phyloP scores from a whole-genome alignment of 2,329 filamentous ascomycete species.

The Colletotrichum brevisporum region DNA sequence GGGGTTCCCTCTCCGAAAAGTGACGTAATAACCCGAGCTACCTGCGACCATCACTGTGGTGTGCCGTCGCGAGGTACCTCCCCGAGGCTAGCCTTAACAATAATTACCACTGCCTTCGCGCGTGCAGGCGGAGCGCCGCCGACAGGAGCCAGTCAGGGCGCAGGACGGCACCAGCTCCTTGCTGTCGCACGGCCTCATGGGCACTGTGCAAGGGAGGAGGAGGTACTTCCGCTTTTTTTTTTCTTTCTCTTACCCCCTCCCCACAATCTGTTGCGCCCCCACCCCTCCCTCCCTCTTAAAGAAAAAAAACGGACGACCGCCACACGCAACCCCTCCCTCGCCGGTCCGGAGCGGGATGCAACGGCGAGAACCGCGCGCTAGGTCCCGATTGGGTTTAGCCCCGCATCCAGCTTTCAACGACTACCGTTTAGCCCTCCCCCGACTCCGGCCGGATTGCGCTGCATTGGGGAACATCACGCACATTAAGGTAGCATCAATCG shows the following conservation, averaged over 20 bases:
- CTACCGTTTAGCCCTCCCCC: slow-evolving; percentile 25
- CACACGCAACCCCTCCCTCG: slow-evolving; percentile 9
- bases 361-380: slow-evolving; percentile 42
- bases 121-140: neutral
- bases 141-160: neutral
- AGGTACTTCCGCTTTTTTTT: slow-evolving; percentile 1
- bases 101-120: neutral
- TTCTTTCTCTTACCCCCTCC: no score
- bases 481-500: neutral
- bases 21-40: slow-evolving; percentile 32
- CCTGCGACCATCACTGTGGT: neutral
- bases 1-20: slow-evolving; percentile 16
- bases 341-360: slow-evolving; percentile 40
- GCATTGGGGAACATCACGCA: slow-evolving; percentile 1
- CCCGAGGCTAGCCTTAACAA: neutral
- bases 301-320: slow-evolving; percentile 1
- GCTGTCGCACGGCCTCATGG: neutral
- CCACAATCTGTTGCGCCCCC: no score
- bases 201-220: slow-evolving; percentile 12
- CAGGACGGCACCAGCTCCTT: neutral
- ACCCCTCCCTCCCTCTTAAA: neutral
- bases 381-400: slow-evolving; percentile 15
- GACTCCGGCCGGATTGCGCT: slow-evolving; percentile 17
- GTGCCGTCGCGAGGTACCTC: neutral
- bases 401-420: slow-evolving; percentile 34